Conservation (phyloP, 352 stramenopile genomes). For the Phytophthora multivora region DNA sequence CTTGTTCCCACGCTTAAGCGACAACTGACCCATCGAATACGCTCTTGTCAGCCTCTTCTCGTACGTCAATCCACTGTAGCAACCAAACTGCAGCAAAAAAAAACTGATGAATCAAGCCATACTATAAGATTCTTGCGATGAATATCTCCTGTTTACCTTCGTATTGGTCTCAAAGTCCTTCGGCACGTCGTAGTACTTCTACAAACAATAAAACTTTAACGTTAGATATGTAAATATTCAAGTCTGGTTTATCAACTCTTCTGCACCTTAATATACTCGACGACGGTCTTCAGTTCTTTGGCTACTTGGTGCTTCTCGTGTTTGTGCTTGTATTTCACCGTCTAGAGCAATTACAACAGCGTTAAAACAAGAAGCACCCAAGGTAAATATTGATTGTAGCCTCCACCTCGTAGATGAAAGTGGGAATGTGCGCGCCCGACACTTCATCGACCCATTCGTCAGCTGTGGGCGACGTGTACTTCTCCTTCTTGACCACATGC, state of each 20-base stretch:
- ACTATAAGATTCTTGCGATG: background rate
- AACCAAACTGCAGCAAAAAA: conserved; percentile 47
- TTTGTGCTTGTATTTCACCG: conserved; percentile 62
- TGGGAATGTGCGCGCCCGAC: conserved; percentile 44
- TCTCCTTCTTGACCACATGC: conserved; percentile 8
- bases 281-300: conserved; percentile 38
- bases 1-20: conserved; percentile 31
- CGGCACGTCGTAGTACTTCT: conserved; percentile 56
- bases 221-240: no score
- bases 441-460: conserved; percentile 26
- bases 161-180: conserved; percentile 52
- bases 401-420: conserved; percentile 59
- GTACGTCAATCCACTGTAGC: conserved; percentile 64
- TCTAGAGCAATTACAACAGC: conserved; percentile 12
- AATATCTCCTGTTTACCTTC: conserved; percentile 29
- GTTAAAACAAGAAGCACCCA: no score
- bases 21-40: conserved; percentile 58
- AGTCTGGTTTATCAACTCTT: background rate
- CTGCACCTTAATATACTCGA: conserved; percentile 57
- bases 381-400: no score
- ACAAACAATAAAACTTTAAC: background rate
- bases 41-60: conserved; percentile 58
- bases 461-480: background rate
- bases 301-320: conserved; percentile 38
- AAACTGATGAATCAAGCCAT: background rate